Evolutionary conservation across 345 rosid species (phyloP).

Genomic region (Eucalyptus brandiana): DNA sequence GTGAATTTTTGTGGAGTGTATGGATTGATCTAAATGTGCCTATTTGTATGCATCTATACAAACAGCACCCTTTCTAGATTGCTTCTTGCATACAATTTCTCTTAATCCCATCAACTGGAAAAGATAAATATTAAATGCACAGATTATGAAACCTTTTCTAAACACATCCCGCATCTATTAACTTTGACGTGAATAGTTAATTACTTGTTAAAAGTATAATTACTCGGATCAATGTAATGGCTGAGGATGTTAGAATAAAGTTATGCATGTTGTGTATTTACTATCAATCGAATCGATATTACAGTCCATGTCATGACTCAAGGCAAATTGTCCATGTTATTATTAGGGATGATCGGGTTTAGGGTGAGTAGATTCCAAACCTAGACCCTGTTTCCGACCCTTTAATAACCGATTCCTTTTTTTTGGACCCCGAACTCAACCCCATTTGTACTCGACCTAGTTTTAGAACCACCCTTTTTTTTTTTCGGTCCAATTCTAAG

Average conservation of each 20-base stretch:
- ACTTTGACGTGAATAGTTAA: not conserved
- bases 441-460: too few species aligned
- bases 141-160: not conserved
- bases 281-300: not conserved
- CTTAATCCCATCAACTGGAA: not conserved
- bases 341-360: too few species aligned
- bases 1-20: not conserved
- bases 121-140: not conserved
- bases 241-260: not conserved
- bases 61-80: not conserved
- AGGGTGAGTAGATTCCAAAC: too few species aligned
- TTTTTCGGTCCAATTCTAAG: fast-evolving
- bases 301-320: not conserved
- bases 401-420: fast-evolving
- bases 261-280: not conserved
- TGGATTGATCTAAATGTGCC: not conserved
- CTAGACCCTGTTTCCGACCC: fast-evolving
- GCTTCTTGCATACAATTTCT: not conserved
- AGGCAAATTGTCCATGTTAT: not conserved
- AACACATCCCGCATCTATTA: not conserved
- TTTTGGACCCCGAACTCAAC: fast-evolving
- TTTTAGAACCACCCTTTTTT: too few species aligned
- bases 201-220: not conserved
- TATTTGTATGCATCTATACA: not conserved
- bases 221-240: not conserved